phyloP scores from a whole-genome alignment of 345 rosid genomes.

The Xanthoceras sorbifolium region DNA sequence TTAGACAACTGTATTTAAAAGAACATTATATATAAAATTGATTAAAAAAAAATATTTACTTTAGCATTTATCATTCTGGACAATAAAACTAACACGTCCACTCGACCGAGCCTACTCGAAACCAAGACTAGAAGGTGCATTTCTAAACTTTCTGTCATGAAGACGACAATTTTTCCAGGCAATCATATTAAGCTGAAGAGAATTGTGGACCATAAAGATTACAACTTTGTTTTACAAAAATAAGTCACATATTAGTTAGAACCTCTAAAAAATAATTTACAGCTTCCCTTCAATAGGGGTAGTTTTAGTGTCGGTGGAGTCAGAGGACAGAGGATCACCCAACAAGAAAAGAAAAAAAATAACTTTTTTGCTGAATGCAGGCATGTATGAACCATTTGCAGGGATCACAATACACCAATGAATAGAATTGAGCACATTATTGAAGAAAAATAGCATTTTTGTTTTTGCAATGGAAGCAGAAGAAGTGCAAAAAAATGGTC shows the following conservation, averaged over 20 bases:
- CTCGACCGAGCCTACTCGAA: neutral
- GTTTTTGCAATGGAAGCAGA: neutral
- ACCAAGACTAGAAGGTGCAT: neutral
- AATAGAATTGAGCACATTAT: neutral
- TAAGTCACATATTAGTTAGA: neutral
- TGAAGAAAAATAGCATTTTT: neutral
- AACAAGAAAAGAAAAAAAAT: neutral
- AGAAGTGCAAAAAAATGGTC: neutral
- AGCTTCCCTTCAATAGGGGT: neutral
- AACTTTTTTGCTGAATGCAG: too few relatives aligned
- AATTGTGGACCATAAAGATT: neutral
- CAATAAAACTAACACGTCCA: neutral
- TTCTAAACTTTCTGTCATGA: neutral
- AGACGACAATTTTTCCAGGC: neutral
- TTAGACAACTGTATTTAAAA: neutral
- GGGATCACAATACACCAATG: neutral
- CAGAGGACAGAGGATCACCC: neutral
- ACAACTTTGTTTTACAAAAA: neutral
- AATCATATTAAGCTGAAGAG: neutral
- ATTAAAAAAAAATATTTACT: too few relatives aligned
- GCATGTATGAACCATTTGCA: neutral
- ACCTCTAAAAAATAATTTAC: too few relatives aligned
- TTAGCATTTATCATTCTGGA: neutral
- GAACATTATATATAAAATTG: too few relatives aligned
- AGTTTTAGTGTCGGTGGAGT: constrained; percentile 2